Percentiles rank a stretch among this genome's conserved stretches.
phyloP scores from a whole-genome alignment of 441 rosid genomes.

The Geranium incanum region DNA sequence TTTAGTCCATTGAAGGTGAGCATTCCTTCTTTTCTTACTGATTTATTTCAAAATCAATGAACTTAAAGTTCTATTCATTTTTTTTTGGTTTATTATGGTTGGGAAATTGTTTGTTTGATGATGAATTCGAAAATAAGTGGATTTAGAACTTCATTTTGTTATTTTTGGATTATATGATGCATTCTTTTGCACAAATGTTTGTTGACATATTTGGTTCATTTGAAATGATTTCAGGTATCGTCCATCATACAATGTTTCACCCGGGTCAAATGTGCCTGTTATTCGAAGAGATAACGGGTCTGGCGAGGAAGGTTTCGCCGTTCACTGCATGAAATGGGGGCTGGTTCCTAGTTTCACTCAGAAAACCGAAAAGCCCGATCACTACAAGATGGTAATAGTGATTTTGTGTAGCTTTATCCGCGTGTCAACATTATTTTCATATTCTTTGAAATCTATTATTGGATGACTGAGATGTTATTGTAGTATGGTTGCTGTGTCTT shows the following conservation, averaged over 20 bases:
- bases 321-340: slow-evolving; percentile 91
- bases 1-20: no score
- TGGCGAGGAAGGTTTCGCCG: slow-evolving; percentile 34
- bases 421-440: not conserved
- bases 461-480: not conserved
- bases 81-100: not conserved
- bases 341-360: slow-evolving; percentile 69
- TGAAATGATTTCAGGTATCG: slow-evolving; percentile 42
- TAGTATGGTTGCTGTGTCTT: not conserved
- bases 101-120: not conserved
- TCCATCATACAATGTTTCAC: slow-evolving; percentile 62
- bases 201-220: not conserved
- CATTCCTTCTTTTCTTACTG: not conserved
- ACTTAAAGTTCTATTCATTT: not conserved
- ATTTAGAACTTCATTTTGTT: not conserved
- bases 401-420: not conserved
- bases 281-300: slow-evolving; percentile 45
- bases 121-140: not conserved
- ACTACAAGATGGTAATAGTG: slow-evolving; percentile 62
- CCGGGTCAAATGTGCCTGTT: slow-evolving; percentile 60
- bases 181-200: not conserved
- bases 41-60: not conserved
- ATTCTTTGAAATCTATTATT: not conserved
- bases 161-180: no score
- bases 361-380: slow-evolving; percentile 75